A percentile compares a stretch with the other conserved stretches of the same genome.
phyloP scores from a whole-genome alignment of 768 basidiomycete species.

The Boletellus sp. region DNA sequence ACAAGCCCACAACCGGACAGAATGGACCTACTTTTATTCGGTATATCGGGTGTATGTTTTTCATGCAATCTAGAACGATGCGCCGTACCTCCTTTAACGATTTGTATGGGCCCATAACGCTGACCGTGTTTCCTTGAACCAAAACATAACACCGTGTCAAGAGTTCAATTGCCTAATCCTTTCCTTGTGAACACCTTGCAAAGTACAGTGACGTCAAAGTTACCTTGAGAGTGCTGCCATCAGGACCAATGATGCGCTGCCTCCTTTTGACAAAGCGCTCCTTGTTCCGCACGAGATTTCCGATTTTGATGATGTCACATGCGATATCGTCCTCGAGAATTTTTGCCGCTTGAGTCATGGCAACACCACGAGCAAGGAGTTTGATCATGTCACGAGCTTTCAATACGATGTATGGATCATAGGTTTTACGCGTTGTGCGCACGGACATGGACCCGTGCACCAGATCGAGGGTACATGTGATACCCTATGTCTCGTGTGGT shows the following conservation, averaged over 20 bases:
- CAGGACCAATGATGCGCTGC: conserved; percentile 95
- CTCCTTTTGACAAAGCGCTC: conserved; percentile 94
- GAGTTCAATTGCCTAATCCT: conserved; percentile 85
- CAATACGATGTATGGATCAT: conserved; percentile 92
- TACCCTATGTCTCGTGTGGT: conserved; percentile 49
- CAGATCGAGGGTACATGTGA: conserved; percentile 89
- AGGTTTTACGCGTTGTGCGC: conserved; percentile 93
- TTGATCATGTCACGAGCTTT: conserved; percentile 97
- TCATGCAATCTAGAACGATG: conserved; percentile 99
- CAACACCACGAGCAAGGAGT: conserved; percentile 88
- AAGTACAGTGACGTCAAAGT: background rate
- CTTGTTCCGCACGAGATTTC: conserved; percentile 89
- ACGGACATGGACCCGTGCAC: conserved; percentile 98
- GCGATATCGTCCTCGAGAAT: conserved; percentile 86
- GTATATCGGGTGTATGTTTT: conserved; percentile 98
- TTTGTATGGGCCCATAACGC: conserved; percentile 96
- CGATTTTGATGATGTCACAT: conserved; percentile 98
- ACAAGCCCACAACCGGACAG: background rate
- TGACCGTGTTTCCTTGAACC: conserved; percentile 97
- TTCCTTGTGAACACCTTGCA: conserved; percentile 3
- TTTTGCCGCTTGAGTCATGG: conserved; percentile 80
- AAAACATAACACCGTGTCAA: conserved; percentile 95
- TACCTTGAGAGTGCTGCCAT: conserved; percentile 96
- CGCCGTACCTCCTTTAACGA: conserved; percentile 93
- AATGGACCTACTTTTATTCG: conserved; percentile 76